phyloP scores from a whole-genome alignment of 1,284 basidiomycete species.

The Boletus semigastroideus region DNA sequence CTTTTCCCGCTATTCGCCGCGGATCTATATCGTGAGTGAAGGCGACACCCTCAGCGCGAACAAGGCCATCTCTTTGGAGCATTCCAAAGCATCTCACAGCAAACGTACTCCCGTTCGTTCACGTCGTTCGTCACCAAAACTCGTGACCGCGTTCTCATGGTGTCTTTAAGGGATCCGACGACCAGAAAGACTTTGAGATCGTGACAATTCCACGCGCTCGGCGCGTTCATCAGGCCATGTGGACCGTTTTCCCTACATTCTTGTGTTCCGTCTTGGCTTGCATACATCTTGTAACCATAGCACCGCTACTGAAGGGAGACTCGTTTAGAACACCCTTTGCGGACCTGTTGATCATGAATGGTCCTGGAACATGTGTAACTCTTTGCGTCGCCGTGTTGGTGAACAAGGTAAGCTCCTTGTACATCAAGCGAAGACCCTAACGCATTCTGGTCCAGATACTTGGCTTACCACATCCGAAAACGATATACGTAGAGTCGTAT shows the following conservation, averaged over 20 bases:
- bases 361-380: slow-evolving; percentile 91
- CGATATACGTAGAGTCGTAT: slow-evolving; percentile 95
- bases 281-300: slow-evolving; percentile 55
- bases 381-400: slow-evolving; percentile 75
- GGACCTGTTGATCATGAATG: slow-evolving; percentile 88
- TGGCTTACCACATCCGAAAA: slow-evolving; percentile 66
- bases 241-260: slow-evolving; percentile 68
- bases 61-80: slow-evolving; percentile 73
- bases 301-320: slow-evolving; percentile 40
- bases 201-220: slow-evolving; percentile 83
- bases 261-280: slow-evolving; percentile 58
- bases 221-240: slow-evolving; percentile 74
- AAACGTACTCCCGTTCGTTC: slow-evolving; percentile 18
- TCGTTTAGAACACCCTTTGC: slow-evolving; percentile 45
- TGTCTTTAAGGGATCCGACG: slow-evolving; percentile 12
- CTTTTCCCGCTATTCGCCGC: slow-evolving; percentile 70
- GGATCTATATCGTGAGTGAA: slow-evolving; percentile 82
- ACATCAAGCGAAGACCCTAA: neutral
- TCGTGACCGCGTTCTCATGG: slow-evolving; percentile 10
- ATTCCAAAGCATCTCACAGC: slow-evolving; percentile 29
- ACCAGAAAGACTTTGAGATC: slow-evolving; percentile 44
- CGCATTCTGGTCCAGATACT: slow-evolving; percentile 56
- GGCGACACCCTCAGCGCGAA: slow-evolving; percentile 79
- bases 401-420: slow-evolving; percentile 60
- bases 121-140: neutral